Evolutionary conservation across 2,329 filamentous ascomycete species (phyloP).

Genomic region (Colletotrichum horii): DNA sequence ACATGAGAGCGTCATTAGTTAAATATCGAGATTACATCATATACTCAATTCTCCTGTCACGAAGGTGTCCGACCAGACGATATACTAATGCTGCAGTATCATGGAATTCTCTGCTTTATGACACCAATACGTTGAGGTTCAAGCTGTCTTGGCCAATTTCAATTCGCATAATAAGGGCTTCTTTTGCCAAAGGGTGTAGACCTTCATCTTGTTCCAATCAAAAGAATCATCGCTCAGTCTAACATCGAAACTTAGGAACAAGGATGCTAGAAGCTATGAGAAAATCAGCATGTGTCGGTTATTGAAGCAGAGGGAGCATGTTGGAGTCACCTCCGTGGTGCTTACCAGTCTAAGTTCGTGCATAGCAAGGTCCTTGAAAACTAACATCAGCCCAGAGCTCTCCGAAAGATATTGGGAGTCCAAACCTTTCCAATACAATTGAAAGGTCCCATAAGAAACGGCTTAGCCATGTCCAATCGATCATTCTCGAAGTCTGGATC

Average conservation of each 20-base stretch:
- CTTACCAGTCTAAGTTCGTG: not conserved
- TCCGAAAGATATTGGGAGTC: too few relatives aligned
- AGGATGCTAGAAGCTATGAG: not conserved
- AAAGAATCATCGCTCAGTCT: not conserved
- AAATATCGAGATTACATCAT: too few relatives aligned
- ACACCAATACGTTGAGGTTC: too few relatives aligned
- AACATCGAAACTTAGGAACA: not conserved
- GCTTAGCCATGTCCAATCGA: not conserved
- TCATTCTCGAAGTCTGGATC: not conserved
- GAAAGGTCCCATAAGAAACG: slow-evolving; percentile 34
- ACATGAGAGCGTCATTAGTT: too few relatives aligned
- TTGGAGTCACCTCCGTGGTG: too few relatives aligned
- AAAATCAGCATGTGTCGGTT: not conserved
- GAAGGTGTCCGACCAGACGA: too few relatives aligned
- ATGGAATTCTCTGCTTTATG: too few relatives aligned
- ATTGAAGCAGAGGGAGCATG: too few relatives aligned
- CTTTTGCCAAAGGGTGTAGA: not conserved
- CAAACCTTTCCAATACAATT: slow-evolving; percentile 49
- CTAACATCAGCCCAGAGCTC: not conserved
- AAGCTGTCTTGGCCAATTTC: not conserved
- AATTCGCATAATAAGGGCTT: not conserved
- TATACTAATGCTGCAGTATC: too few relatives aligned
- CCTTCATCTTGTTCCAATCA: not conserved
- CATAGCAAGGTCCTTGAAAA: not conserved
- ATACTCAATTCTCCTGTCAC: too few relatives aligned